These are phyloP conservation scores for Rhytidhysteron rufulum DNA, from an alignment of 2,329 filamentous ascomycete genomes.

Conservation along the genomic window DNA sequence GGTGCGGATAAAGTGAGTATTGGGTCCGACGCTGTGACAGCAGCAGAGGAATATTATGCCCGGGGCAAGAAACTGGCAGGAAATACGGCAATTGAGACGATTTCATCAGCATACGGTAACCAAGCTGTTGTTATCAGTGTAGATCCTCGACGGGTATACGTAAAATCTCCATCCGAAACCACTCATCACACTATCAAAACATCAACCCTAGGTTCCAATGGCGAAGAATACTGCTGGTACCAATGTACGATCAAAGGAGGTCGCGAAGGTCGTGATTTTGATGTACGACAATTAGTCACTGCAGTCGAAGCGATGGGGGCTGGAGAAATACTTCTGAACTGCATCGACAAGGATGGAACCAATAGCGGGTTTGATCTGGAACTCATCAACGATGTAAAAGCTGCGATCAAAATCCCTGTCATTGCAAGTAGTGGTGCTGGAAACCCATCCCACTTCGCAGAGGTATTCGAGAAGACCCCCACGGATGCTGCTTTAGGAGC, in stretches of 20 bases:
- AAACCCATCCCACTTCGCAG: conserved; percentile 78
- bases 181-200: conserved; percentile 74
- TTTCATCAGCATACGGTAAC: conserved; percentile 87
- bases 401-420: conserved; percentile 82
- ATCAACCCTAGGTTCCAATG: conserved; percentile 63
- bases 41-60: conserved; percentile 85
- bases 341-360: conserved; percentile 94
- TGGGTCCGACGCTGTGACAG: conserved; percentile 87
- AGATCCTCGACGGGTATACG: conserved; percentile 89
- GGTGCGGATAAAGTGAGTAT: conserved; percentile 98
- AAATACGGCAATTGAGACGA: conserved; percentile 90
- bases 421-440: conserved; percentile 94
- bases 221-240: conserved; percentile 89
- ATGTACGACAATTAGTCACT: conserved; percentile 80
- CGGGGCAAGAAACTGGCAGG: conserved; percentile 67
- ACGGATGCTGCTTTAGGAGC: conserved; percentile 93
- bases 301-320: conserved; percentile 95
- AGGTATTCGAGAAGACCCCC: conserved; percentile 80
- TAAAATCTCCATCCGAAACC: conserved; percentile 64
- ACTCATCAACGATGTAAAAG: conserved; percentile 83
- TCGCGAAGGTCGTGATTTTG: conserved; percentile 87
- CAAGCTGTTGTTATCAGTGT: conserved; percentile 96
- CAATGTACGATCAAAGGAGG: conserved; percentile 96
- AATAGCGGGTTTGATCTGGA: conserved; percentile 94
- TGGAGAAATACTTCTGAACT: conserved; percentile 93